Conservation (phyloP, 1,284 basidiomycete genomes). For the Trichosporon sp. region DNA sequence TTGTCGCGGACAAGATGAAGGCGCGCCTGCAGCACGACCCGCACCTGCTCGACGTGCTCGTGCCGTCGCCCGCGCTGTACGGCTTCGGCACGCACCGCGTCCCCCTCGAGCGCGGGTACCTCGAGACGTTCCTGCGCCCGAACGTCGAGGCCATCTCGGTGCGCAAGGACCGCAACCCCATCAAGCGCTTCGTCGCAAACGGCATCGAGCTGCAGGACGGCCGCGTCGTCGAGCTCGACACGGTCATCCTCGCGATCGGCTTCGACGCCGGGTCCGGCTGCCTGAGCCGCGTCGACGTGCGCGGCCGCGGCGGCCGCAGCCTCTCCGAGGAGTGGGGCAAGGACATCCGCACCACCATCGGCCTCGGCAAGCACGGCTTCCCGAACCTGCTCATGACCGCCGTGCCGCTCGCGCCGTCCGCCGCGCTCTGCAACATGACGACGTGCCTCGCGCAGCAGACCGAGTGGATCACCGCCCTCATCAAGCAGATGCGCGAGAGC, state of each 20-base stretch:
- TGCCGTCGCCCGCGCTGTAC: constrained; percentile 7
- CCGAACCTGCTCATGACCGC: constrained; percentile 21
- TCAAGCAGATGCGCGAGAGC: not conserved
- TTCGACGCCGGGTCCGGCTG: constrained; percentile 15
- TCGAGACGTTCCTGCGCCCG: constrained; percentile 10
- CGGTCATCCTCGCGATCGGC: constrained; percentile 18
- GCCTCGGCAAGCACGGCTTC: constrained; percentile 14
- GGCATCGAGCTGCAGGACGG: constrained; percentile 14
- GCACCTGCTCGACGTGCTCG: constrained; percentile 11
- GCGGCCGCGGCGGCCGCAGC: constrained; percentile 8
- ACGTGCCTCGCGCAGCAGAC: constrained; percentile 18
- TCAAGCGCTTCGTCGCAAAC: constrained; percentile 9
- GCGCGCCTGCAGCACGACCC: constrained; percentile 15
- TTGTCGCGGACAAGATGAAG: constrained; percentile 12
- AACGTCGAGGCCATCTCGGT: constrained; percentile 16
- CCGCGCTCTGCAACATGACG: constrained; percentile 20
- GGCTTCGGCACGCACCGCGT: constrained; percentile 18
- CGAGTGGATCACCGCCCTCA: constrained; percentile 14
- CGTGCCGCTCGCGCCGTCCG: constrained; percentile 12
- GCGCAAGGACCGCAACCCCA: constrained; percentile 10
- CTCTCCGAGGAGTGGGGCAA: constrained; percentile 16
- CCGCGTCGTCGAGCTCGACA: constrained; percentile 11
- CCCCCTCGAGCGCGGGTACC: constrained; percentile 17
- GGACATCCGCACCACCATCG: constrained; percentile 15
- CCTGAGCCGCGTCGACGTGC: constrained; percentile 14